These are phyloP conservation scores for Elaphomyces granulatus DNA, from an alignment of 495 filamentous ascomycete genomes.

Conservation along the genomic window DNA sequence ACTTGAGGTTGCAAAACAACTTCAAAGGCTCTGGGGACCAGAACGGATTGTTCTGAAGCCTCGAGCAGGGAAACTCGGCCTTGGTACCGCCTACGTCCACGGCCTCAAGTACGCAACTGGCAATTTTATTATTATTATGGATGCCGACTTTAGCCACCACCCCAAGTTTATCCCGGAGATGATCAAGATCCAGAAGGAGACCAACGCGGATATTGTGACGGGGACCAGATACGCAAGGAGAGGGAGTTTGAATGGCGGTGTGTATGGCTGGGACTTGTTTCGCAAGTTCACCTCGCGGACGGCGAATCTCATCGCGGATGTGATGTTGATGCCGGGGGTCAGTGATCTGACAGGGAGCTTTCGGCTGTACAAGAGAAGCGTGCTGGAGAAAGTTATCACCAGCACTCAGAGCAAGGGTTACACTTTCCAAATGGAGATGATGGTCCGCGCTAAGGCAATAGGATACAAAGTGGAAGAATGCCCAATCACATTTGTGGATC, in stretches of 20 bases:
- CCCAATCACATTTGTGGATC: conserved; percentile 90
- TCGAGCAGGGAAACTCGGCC: conserved; percentile 84
- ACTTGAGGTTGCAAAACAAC: conserved; percentile 74
- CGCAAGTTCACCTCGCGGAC: conserved; percentile 80
- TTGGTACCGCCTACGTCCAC: conserved; percentile 95
- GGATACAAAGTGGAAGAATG: conserved; percentile 83
- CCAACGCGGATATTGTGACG: conserved; percentile 86
- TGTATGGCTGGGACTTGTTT: conserved; percentile 96
- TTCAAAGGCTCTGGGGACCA: conserved; percentile 64
- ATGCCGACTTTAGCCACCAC: conserved; percentile 98
- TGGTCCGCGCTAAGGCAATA: conserved; percentile 87
- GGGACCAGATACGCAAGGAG: conserved; percentile 79
- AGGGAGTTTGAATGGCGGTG: conserved; percentile 54
- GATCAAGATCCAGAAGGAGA: conserved; percentile 56
- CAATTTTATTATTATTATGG: conserved; percentile 98
- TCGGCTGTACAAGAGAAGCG: conserved; percentile 78
- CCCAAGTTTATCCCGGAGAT: conserved; percentile 90
- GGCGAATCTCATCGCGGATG: conserved; percentile 92
- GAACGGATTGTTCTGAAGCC: conserved; percentile 69
- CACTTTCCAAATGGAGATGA: conserved; percentile 98
- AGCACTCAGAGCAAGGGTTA: conserved; percentile 91
- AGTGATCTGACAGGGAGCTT: conserved; percentile 93
- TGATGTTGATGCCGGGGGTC: conserved; percentile 86
- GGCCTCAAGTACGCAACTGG: conserved; percentile 75
- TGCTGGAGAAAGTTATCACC: conserved; percentile 72